Evolutionary conservation across 2,329 filamentous ascomycete species (phyloP).

Genomic region (Dactylonectria estremocensis): DNA sequence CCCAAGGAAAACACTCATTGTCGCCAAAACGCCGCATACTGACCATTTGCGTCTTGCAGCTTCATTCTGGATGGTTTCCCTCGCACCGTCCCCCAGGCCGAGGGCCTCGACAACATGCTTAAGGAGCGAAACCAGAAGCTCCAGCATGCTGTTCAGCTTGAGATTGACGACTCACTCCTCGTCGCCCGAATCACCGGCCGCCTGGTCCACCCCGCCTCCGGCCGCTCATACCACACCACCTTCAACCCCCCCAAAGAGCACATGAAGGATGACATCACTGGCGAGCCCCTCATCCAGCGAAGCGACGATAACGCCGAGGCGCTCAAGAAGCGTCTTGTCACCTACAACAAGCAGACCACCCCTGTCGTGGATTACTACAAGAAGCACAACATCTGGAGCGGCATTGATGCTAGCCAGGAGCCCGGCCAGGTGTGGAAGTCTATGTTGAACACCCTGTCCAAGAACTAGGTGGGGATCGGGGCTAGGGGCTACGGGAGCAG

Average conservation of each 20-base stretch:
- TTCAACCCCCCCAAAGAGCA: slow-evolving; percentile 97
- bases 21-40: slow-evolving; percentile 35
- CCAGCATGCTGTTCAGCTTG: slow-evolving; percentile 95
- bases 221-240: slow-evolving; percentile 96
- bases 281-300: slow-evolving; percentile 95
- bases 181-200: slow-evolving; percentile 97
- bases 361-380: slow-evolving; percentile 98
- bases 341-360: slow-evolving; percentile 94
- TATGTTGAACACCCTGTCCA: slow-evolving; percentile 85
- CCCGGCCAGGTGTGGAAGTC: slow-evolving; percentile 97
- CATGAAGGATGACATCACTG: slow-evolving; percentile 98
- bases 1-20: slow-evolving; percentile 19
- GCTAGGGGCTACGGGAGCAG: slow-evolving; percentile 10
- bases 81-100: slow-evolving; percentile 93
- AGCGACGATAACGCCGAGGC: slow-evolving; percentile 98
- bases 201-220: slow-evolving; percentile 94
- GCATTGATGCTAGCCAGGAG: slow-evolving; percentile 95
- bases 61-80: slow-evolving; percentile 99
- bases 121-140: slow-evolving; percentile 82
- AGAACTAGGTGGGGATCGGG: slow-evolving; percentile 38
- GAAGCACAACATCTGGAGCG: slow-evolving; percentile 96
- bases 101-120: slow-evolving; percentile 96
- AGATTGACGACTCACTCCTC: slow-evolving; percentile 95
- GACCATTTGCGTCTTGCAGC: slow-evolving; percentile 62
- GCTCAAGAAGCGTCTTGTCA: slow-evolving; percentile 92